These are phyloP conservation scores for Dovyalis caffra DNA, from an alignment of 345 rosid species.

Conservation along the genomic window DNA sequence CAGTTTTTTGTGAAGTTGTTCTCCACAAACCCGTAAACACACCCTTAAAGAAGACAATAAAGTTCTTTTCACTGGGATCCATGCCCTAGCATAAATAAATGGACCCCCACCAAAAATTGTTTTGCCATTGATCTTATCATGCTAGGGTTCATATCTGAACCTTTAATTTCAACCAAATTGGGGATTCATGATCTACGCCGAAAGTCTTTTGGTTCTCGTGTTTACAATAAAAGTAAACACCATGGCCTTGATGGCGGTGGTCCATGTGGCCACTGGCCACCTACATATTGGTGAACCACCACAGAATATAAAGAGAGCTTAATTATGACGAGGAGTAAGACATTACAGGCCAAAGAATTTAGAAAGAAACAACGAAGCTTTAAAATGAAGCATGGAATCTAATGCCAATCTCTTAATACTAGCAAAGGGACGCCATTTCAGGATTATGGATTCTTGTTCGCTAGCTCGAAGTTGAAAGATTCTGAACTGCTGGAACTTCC, in stretches of 20 bases:
- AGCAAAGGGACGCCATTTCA: background rate
- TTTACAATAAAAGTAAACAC: background rate
- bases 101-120: background rate
- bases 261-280: background rate
- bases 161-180: background rate
- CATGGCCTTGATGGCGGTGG: background rate
- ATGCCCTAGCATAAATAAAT: background rate
- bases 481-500: background rate
- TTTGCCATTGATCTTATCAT: background rate
- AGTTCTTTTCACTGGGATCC: constrained; percentile 16
- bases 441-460: background rate
- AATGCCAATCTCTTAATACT: background rate
- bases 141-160: background rate
- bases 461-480: background rate
- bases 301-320: background rate
- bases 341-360: background rate
- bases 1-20: background rate
- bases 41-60: constrained; percentile 19
- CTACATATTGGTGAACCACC: background rate
- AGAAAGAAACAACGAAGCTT: no score
- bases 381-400: constrained; percentile 5
- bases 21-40: background rate
- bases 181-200: background rate
- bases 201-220: background rate
- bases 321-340: background rate